phyloP scores from a whole-genome alignment of 371 early-diverging fungal species.

The Lichtheimia hyalospora region DNA sequence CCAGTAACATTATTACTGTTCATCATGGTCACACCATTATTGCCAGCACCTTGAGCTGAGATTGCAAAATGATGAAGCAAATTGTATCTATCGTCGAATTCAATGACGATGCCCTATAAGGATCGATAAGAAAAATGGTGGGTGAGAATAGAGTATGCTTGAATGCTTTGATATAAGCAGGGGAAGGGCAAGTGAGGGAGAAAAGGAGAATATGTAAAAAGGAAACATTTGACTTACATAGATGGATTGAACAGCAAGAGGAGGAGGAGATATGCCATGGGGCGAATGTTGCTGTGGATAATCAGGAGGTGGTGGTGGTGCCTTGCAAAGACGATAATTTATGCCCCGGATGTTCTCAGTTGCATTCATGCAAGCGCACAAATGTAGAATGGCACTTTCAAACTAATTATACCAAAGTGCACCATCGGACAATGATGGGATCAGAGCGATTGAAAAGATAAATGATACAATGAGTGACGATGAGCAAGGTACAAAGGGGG shows the following conservation, averaged over 20 bases:
- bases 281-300: slow-evolving; percentile 5
- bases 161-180: not conserved
- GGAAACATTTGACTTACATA: slow-evolving; percentile 30
- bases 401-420: slow-evolving; percentile 16
- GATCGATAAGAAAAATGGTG: not conserved
- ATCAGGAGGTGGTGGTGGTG: slow-evolving; percentile 20
- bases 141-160: not conserved
- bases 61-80: slow-evolving; percentile 36
- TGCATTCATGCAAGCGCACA: slow-evolving; percentile 47
- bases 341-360: slow-evolving; percentile 53
- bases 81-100: slow-evolving; percentile 44
- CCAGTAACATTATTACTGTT: not conserved
- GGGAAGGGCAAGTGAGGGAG: not conserved
- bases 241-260: slow-evolving; percentile 12
- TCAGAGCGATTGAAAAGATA: not conserved
- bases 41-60: slow-evolving; percentile 5
- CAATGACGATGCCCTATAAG: slow-evolving; percentile 38
- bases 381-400: slow-evolving; percentile 31
- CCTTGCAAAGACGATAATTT: slow-evolving; percentile 33
- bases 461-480: not conserved
- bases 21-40: slow-evolving; percentile 5
- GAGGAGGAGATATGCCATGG: not conserved
- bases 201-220: not conserved
- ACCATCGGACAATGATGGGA: no score
- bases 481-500: not conserved